Evolutionary conservation across 805 yeast species (phyloP).

Genomic region (Wickerhamomyces silvicola): DNA sequence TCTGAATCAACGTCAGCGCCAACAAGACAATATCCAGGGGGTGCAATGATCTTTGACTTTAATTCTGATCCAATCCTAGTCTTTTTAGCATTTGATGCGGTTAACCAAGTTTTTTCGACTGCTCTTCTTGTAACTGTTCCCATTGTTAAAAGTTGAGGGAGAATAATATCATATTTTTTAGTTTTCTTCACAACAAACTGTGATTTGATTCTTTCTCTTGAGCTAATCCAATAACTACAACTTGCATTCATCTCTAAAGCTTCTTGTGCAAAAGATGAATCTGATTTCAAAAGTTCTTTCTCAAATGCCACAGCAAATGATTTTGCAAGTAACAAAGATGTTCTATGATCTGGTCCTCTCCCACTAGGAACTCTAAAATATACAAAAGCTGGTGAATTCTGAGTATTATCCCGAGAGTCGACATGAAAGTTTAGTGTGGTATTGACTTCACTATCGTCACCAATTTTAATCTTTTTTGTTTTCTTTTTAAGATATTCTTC

Average conservation of each 20-base stretch:
- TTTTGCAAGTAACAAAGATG: slow-evolving; percentile 75
- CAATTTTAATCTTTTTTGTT: slow-evolving; percentile 3
- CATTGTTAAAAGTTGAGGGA: slow-evolving; percentile 85
- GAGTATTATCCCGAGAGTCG: slow-evolving; percentile 23
- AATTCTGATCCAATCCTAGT: slow-evolving; percentile 88
- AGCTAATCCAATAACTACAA: slow-evolving; percentile 90
- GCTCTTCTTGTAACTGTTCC: slow-evolving; percentile 97
- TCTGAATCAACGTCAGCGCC: slow-evolving; percentile 99
- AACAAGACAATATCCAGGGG: slow-evolving; percentile 82
- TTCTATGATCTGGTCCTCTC: slow-evolving; percentile 67
- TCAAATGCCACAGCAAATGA: slow-evolving; percentile 67
- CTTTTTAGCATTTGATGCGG: slow-evolving; percentile 90
- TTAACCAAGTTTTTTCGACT: slow-evolving; percentile 95
- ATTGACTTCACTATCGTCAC: background rate
- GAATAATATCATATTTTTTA: slow-evolving; percentile 40
- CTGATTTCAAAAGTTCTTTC: slow-evolving; percentile 63
- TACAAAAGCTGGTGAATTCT: slow-evolving; percentile 13
- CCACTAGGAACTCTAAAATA: slow-evolving; percentile 83
- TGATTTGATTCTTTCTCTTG: slow-evolving; percentile 72
- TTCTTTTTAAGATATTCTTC: slow-evolving; percentile 6
- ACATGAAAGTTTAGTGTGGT: slow-evolving; percentile 2
- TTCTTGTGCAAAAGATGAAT: slow-evolving; percentile 63
- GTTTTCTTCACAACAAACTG: slow-evolving; percentile 75
- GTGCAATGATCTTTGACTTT: slow-evolving; percentile 81
- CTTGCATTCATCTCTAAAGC: slow-evolving; percentile 73